phyloP scores from a whole-genome alignment of 2,329 filamentous ascomycete genomes.

The Diaporthe sp. region DNA sequence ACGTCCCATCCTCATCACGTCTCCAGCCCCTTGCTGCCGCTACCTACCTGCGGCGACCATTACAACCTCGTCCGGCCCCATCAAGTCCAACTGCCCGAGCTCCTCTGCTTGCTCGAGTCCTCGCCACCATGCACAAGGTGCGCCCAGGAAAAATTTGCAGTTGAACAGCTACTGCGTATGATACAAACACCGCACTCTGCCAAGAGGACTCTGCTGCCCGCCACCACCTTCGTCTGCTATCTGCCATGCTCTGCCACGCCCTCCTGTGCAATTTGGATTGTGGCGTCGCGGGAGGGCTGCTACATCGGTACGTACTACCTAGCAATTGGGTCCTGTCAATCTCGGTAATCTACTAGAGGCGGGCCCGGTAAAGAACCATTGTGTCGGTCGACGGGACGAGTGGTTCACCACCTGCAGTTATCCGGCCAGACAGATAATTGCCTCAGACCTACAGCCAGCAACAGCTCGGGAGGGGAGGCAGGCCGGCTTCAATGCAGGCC shows the following conservation, averaged over 20 bases:
- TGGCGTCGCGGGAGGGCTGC: conserved; percentile 7
- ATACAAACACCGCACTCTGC: not conserved
- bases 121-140: conserved; percentile 13
- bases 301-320: conserved; percentile 14
- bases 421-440: conserved; percentile 24
- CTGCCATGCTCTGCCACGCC: conserved; percentile 1
- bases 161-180: not conserved
- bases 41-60: conserved; percentile 1
- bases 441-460: conserved; percentile 18
- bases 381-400: conserved; percentile 29
- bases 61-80: not conserved
- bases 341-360: conserved; percentile 35
- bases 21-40: conserved; percentile 4
- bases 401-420: conserved; percentile 27
- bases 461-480: not conserved
- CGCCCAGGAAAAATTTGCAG: not conserved
- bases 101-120: not conserved
- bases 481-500: conserved; percentile 2
- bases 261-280: conserved; percentile 5
- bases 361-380: conserved; percentile 24
- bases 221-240: not conserved
- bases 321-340: conserved; percentile 28
- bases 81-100: not conserved
- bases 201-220: not conserved
- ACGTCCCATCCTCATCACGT: not conserved